Conservation (phyloP, 495 filamentous ascomycete species). For the Amphirosellinia nigrospora region DNA sequence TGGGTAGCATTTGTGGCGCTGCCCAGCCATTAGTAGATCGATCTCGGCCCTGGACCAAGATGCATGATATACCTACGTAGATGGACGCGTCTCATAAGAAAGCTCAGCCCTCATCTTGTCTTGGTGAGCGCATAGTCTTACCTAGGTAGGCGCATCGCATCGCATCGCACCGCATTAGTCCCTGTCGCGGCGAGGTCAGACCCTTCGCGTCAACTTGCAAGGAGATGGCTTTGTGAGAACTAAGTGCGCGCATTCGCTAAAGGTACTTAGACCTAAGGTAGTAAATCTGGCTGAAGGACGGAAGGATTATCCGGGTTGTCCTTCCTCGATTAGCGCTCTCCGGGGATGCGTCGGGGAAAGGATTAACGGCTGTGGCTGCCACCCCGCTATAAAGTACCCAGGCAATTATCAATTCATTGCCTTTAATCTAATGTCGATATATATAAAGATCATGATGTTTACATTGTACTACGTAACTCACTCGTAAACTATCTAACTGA, state of each 20-base stretch:
- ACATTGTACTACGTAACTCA: neutral
- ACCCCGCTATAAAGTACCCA: neutral
- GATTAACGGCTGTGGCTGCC: neutral
- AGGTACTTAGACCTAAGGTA: no score
- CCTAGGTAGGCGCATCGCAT: neutral
- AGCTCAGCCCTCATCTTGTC: neutral
- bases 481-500: neutral
- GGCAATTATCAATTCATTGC: neutral
- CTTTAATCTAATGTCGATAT: slow-evolving; percentile 2
- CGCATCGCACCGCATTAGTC: neutral
- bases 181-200: neutral
- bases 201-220: neutral
- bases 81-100: neutral
- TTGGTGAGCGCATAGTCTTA: neutral
- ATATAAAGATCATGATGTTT: neutral
- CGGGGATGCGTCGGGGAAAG: neutral
- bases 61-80: neutral
- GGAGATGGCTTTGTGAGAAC: neutral
- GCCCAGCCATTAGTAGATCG: slow-evolving; percentile 13
- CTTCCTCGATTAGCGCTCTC: neutral
- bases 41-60: neutral
- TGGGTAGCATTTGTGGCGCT: slow-evolving; percentile 13
- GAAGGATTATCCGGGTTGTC: neutral
- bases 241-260: neutral
- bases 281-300: neutral